These are phyloP conservation scores for Colletotrichum agaves DNA, from an alignment of 2,329 filamentous ascomycete species.

Conservation along the genomic window DNA sequence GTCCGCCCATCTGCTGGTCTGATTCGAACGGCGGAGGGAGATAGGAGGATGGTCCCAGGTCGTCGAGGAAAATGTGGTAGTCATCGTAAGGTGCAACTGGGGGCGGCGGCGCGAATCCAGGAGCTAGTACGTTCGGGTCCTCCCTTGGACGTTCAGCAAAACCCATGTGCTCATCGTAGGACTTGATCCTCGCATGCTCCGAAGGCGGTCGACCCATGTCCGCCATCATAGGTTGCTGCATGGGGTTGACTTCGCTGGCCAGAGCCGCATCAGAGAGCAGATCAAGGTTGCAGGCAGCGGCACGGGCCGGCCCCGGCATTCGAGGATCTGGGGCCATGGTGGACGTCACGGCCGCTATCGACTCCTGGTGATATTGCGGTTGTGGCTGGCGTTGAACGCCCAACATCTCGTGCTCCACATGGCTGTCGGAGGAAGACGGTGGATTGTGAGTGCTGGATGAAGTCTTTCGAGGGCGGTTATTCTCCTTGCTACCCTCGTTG, in stretches of 20 bases:
- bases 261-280: conserved; percentile 69
- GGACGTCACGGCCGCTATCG: conserved; percentile 50
- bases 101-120: conserved; percentile 52
- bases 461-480: conserved; percentile 60
- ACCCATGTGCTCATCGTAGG: conserved; percentile 59
- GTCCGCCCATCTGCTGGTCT: conserved; percentile 61
- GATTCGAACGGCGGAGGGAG: conserved; percentile 65
- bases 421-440: conserved; percentile 59
- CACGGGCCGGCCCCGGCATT: conserved; percentile 49
- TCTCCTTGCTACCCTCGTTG: conserved; percentile 68
- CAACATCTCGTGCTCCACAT: conserved; percentile 59
- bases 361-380: conserved; percentile 55
- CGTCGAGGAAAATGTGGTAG: conserved; percentile 69
- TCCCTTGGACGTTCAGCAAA: conserved; percentile 62
- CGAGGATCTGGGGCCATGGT: conserved; percentile 60
- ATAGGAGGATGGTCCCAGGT: conserved; percentile 64
- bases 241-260: conserved; percentile 64
- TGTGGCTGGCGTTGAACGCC: conserved; percentile 51
- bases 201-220: conserved; percentile 55
- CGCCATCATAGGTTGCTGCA: conserved; percentile 59
- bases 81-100: conserved; percentile 60
- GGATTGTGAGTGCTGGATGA: conserved; percentile 53
- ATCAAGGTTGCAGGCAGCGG: conserved; percentile 66
- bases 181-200: conserved; percentile 57
- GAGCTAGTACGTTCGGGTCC: conserved; percentile 54